A percentile compares a stretch with the other conserved stretches of the same genome.
Evolutionary conservation across 2,329 filamentous ascomycete genomes (phyloP).

Genomic region (Fusarium xylarioides): DNA sequence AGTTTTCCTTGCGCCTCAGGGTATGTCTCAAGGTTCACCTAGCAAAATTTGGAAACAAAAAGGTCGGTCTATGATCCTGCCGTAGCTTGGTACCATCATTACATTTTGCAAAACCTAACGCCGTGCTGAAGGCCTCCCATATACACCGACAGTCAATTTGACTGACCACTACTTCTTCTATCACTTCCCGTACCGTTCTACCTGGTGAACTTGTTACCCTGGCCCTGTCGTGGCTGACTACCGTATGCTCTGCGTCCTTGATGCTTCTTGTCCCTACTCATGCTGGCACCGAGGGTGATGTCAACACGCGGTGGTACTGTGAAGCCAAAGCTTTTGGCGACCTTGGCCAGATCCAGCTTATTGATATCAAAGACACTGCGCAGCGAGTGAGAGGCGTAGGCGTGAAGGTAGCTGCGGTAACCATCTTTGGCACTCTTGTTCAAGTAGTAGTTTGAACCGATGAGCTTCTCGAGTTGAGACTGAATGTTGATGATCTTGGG

Average conservation of each 20-base stretch:
- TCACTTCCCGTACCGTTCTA: constrained; percentile 12
- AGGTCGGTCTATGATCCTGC: constrained; percentile 24
- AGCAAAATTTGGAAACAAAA: constrained; percentile 11
- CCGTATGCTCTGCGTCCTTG: constrained; percentile 75
- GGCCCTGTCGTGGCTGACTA: constrained; percentile 75
- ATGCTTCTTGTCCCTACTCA: constrained; percentile 74
- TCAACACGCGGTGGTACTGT: constrained; percentile 81
- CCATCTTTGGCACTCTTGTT: constrained; percentile 85
- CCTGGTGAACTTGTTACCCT: constrained; percentile 38
- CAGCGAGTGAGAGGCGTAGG: constrained; percentile 80
- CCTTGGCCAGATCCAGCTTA: constrained; percentile 83
- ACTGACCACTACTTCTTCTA: constrained; percentile 9
- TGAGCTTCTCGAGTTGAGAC: constrained; percentile 91
- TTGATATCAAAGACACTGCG: constrained; percentile 77
- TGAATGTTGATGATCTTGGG: constrained; percentile 93
- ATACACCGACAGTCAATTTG: constrained; percentile 30
- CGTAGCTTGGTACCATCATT: constrained; percentile 38
- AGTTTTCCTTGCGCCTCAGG: neutral
- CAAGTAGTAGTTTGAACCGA: constrained; percentile 95
- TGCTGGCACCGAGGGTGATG: constrained; percentile 81
- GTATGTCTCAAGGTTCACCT: neutral
- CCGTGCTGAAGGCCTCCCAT: constrained; percentile 42
- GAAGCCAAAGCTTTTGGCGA: constrained; percentile 87
- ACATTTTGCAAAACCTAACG: constrained; percentile 45
- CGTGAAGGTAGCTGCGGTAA: constrained; percentile 91